Conservation (phyloP, 306 rosid genomes). For the Delonix regia region DNA sequence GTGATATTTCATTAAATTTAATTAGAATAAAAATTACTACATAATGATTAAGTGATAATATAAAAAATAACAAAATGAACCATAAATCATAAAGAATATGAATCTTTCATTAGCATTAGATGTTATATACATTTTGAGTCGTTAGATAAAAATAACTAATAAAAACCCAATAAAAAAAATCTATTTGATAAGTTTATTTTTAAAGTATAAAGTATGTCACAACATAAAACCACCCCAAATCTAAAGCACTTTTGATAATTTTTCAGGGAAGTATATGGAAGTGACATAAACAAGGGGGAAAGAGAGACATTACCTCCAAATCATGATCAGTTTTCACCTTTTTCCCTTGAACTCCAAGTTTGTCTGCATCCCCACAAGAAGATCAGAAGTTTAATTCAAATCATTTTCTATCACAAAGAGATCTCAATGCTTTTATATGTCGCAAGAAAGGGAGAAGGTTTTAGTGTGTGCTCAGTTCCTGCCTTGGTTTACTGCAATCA, state of each 20-base stretch:
- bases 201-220: neutral
- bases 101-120: too few relatives aligned
- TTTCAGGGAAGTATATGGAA: neutral
- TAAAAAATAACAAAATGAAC: too few relatives aligned
- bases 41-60: too few relatives aligned
- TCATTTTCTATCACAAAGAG: constrained; percentile 1
- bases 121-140: too few relatives aligned
- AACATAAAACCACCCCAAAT: too few relatives aligned
- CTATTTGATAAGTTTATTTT: too few relatives aligned
- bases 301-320: constrained; percentile 49
- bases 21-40: too few relatives aligned
- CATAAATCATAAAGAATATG: too few relatives aligned
- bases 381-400: neutral
- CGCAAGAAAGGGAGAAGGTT: neutral
- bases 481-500: constrained; percentile 73
- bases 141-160: too few relatives aligned
- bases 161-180: too few relatives aligned
- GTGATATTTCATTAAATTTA: too few relatives aligned
- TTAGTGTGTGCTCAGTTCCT: neutral
- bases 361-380: constrained; percentile 43
- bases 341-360: constrained; percentile 67
- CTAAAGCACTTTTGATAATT: too few relatives aligned
- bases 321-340: constrained; percentile 47
- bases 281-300: neutral
- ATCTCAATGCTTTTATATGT: neutral